Evolutionary conservation across 2,329 filamentous ascomycete genomes (phyloP).

Genomic region (Trichoderma cornu-damae): DNA sequence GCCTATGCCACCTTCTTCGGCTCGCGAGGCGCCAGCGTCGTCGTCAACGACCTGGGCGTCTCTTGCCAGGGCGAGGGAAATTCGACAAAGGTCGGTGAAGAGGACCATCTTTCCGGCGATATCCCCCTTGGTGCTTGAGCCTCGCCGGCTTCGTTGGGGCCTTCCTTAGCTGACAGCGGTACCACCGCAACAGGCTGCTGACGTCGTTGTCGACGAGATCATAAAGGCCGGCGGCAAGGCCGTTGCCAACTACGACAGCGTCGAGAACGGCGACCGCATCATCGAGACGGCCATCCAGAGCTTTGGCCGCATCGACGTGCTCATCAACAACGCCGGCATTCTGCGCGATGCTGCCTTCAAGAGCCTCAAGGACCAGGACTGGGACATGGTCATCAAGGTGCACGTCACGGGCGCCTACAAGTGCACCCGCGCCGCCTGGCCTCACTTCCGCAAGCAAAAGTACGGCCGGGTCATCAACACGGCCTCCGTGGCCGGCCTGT

Average conservation of each 20-base stretch:
- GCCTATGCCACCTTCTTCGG: conserved; percentile 87
- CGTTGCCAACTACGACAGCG: conserved; percentile 94
- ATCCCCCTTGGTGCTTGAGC: not conserved
- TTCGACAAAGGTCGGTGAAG: conserved; percentile 65
- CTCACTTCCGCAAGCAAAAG: conserved; percentile 97
- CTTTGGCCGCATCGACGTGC: conserved; percentile 83
- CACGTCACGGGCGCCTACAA: conserved; percentile 94
- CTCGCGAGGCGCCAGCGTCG: conserved; percentile 84
- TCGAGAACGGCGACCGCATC: conserved; percentile 89
- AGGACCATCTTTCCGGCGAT: not conserved
- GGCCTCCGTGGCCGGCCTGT: conserved; percentile 89
- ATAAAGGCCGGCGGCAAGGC: conserved; percentile 87
- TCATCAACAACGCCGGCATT: conserved; percentile 98
- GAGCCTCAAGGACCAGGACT: conserved; percentile 96
- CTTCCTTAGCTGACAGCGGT: conserved; percentile 1
- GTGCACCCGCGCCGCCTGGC: conserved; percentile 91
- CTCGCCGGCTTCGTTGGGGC: not conserved
- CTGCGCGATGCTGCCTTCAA: conserved; percentile 94
- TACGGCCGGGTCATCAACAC: conserved; percentile 96
- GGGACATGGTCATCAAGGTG: conserved; percentile 90
- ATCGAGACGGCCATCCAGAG: conserved; percentile 80
- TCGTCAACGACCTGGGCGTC: conserved; percentile 92
- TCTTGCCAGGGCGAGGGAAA: conserved; percentile 90
- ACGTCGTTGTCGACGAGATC: conserved; percentile 78
- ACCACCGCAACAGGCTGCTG: conserved; percentile 62